Base-by-base conservation (phyloP, 2,329 filamentous ascomycete genomes). In the Colletotrichum paranaense region DNA sequence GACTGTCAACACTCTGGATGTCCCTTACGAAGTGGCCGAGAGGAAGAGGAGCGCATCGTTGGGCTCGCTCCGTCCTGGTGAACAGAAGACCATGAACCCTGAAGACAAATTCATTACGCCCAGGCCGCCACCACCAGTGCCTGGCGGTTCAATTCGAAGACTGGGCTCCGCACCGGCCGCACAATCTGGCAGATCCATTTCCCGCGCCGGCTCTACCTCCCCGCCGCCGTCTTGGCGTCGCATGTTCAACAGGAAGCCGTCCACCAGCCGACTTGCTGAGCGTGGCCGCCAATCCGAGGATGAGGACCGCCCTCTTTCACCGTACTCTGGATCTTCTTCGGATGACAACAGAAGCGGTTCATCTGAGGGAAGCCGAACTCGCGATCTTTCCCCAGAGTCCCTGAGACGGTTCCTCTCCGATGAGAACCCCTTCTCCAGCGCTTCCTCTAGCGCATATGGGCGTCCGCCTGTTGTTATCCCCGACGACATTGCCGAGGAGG, bases 1-100 rank as follows among this genome's bases (percentile, higher is more conserved):
- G 82, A 89, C 89, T 2, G 90, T 98, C 80, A 98, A 98, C 83
- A 90, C 95, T 16, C 86, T 98, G 68, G 91, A 93, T 67, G 91
- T 98, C 12, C 96, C 96, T 16, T 85, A 90, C 42, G 93, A 97
- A 81, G 88, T 88, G 75, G 84, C 87, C 55, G 83, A 86, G 75
- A 87, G 90, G 72, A 83, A 87, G 73, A 89, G 92, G 74, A 93
- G 92, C 78, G 90, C 88, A 69, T 95, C 93, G 5, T 85, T 91
- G 76, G 91, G 85, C 77, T 92, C 91, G 7, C 83, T 92, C 63
- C 83, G 86, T 63, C 86, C 84, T 56, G 86, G 88, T 66, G 88
- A 92, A 76, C 89, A 89, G 77, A 93, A 90, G 80, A 97, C 94
- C 1, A 93, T 95, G 89, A 90, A 96, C 77, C 94, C 94, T 0